Base-by-base conservation (phyloP, 768 basidiomycete genomes). In the Tricholomella constricta region DNA sequence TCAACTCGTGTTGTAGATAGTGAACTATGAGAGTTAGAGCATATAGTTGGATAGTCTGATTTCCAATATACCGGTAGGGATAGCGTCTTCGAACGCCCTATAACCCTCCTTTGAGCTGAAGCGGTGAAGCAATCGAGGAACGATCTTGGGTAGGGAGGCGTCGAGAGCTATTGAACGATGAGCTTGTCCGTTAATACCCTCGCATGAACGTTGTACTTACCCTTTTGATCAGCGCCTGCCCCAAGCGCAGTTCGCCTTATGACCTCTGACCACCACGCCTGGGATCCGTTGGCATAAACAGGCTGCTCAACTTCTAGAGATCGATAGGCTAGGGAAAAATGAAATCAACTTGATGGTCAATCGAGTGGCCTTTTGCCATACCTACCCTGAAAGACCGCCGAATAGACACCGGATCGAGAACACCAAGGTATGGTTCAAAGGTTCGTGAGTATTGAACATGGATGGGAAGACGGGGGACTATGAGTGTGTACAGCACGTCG, bases 241-340 rank as follows among this genome's bases (percentile, higher is more conserved):
- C 84, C 88, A 2, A 89, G 67, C 15, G 89, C 90, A 32, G 91
- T 92, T 52, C 80, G 71, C 51, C 73, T 75, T 55, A 93, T 85
- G 34, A 93, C 89, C 56, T 89, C 84, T n/a, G 73, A 66, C 91
- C 91, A 93, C 89, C 89, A 92, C 2, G 62, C 67, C 27, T 77
- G 65, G 42, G 78, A 76, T 43, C 85, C 85, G 14, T 74, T 67
- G 43, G 68, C 64, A 63, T 90, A 91, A 0, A 72, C 78, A 1
- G 89, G 87, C 40, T 77, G 75, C 54, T 84, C 80, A 14, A 57
- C 70, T 64, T 90, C 86, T 17, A 85, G 64, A 25, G 65, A 59
- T 48, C 66, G 71, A 38, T 80, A 63, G 3, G 79, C 79, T 79
- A 25, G 48, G 10, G 46, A 25, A 42, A 34, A 48, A 26, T 47